phyloP scores from a whole-genome alignment of 2,329 filamentous ascomycete species.

The Xylariales sp. region DNA sequence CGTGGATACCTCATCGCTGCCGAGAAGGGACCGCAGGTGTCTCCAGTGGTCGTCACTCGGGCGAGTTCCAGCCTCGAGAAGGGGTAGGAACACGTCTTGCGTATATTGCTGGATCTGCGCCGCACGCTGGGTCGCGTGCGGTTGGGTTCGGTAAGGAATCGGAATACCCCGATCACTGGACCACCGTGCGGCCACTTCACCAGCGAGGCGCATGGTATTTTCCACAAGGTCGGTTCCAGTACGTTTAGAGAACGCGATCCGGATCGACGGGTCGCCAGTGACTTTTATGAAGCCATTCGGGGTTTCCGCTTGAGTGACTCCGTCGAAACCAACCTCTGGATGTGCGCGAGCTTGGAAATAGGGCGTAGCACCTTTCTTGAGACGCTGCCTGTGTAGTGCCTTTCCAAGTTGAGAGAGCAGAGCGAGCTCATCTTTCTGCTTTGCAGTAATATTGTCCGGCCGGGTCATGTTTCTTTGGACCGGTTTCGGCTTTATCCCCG shows the following conservation, averaged over 20 bases:
- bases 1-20: conserved; percentile 48
- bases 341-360: conserved; percentile 39
- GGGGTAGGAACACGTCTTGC: conserved; percentile 33
- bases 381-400: conserved; percentile 36
- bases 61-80: conserved; percentile 29
- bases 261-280: conserved; percentile 47
- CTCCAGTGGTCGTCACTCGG: conserved; percentile 27
- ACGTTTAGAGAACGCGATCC: conserved; percentile 28
- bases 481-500: conserved; percentile 14
- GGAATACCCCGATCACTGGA: conserved; percentile 53
- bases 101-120: conserved; percentile 33
- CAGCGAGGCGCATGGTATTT: conserved; percentile 56
- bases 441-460: conserved; percentile 35
- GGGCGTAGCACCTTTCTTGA: conserved; percentile 45
- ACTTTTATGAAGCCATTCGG: conserved; percentile 27
- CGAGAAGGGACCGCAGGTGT: conserved; percentile 35
- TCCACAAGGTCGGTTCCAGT: conserved; percentile 36
- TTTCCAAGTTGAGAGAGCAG: conserved; percentile 44
- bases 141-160: conserved; percentile 53
- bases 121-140: conserved; percentile 33
- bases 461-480: conserved; percentile 39
- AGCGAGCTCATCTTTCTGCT: conserved; percentile 41
- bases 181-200: conserved; percentile 58
- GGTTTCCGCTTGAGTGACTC: conserved; percentile 19
- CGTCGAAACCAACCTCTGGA: conserved; percentile 39